phyloP scores from a whole-genome alignment of 805 yeast species.

The Candida ovalis region DNA sequence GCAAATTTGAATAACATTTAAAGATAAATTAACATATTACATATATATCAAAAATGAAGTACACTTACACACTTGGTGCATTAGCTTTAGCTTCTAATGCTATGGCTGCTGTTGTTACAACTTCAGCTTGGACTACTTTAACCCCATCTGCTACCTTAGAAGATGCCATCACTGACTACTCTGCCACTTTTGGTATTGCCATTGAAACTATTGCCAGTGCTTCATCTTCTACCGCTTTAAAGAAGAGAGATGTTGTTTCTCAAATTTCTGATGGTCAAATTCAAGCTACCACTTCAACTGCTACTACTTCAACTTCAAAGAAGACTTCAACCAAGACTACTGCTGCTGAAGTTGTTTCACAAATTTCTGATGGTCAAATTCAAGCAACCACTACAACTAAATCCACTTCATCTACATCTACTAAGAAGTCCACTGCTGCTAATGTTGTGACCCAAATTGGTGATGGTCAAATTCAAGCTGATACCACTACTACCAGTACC shows the following conservation, averaged over 20 bases:
- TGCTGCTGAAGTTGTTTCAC: conserved; percentile 35
- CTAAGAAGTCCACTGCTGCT: conserved; percentile 25
- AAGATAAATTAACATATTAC: not conserved
- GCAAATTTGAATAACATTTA: not conserved
- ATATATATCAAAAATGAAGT: conserved; percentile 35
- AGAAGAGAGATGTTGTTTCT: conserved; percentile 35
- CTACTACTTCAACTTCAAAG: conserved; percentile 21
- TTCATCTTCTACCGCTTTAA: conserved; percentile 26
- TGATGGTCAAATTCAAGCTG: conserved; percentile 49
- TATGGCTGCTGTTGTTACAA: conserved; percentile 53
- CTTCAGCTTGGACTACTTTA: conserved; percentile 62
- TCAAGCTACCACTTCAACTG: conserved; percentile 40
- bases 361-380: conserved; percentile 58
- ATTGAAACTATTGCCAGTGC: conserved; percentile 46
- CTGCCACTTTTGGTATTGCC: conserved; percentile 65
- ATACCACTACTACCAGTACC: conserved; percentile 24
- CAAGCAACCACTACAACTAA: conserved; percentile 37
- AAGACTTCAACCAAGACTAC: conserved; percentile 11
- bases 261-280: conserved; percentile 51
- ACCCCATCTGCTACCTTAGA: conserved; percentile 53
- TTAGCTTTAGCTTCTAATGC: conserved; percentile 41
- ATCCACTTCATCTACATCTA: conserved; percentile 19
- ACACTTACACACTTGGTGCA: conserved; percentile 34
- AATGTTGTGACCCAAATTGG: conserved; percentile 41
- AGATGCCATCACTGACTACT: conserved; percentile 50